These are phyloP conservation scores for Emericellopsis terricola DNA, from an alignment of 495 filamentous ascomycete species.

Conservation along the genomic window DNA sequence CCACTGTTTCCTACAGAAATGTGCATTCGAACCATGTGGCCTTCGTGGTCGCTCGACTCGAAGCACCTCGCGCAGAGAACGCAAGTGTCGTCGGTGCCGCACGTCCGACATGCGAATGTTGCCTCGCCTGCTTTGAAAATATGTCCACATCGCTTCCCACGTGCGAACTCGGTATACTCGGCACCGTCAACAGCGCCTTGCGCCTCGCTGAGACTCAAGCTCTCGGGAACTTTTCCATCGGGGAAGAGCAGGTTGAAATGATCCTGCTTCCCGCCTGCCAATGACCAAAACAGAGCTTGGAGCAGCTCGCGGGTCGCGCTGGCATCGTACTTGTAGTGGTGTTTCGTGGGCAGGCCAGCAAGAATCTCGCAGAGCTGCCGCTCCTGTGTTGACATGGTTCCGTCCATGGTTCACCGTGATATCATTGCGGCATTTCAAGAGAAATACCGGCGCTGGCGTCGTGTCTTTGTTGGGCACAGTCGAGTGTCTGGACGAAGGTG, in stretches of 20 bases:
- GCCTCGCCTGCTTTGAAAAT: constrained; percentile 88
- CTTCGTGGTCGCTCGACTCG: constrained; percentile 87
- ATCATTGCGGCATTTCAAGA: constrained; percentile 1
- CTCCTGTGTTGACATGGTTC: constrained; percentile 51
- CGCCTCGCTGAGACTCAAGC: constrained; percentile 61
- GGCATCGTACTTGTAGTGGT: constrained; percentile 55
- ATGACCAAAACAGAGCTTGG: constrained; percentile 65
- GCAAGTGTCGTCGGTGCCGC: constrained; percentile 72
- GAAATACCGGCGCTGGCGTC: too few species aligned
- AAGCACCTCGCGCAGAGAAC: constrained; percentile 84
- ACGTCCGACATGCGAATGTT: constrained; percentile 85
- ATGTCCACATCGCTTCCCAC: constrained; percentile 92
- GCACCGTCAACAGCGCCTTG: constrained; percentile 88
- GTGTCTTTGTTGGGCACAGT: too few species aligned
- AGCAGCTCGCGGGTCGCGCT: constrained; percentile 51
- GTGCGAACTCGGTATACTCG: constrained; percentile 82
- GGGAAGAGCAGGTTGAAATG: constrained; percentile 68
- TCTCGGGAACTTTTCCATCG: constrained; percentile 36
- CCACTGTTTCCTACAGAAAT: constrained; percentile 81
- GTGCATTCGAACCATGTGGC: constrained; percentile 71
- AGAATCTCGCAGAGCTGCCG: constrained; percentile 61
- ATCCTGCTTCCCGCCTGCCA: constrained; percentile 53
- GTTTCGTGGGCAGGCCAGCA: constrained; percentile 45
- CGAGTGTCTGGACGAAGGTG: background rate
- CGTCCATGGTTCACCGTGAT: constrained; percentile 16